Percentiles rank a stretch among this genome's conserved stretches.
Conservation (phyloP, 495 filamentous ascomycete species). For the Tuber indicum region DNA sequence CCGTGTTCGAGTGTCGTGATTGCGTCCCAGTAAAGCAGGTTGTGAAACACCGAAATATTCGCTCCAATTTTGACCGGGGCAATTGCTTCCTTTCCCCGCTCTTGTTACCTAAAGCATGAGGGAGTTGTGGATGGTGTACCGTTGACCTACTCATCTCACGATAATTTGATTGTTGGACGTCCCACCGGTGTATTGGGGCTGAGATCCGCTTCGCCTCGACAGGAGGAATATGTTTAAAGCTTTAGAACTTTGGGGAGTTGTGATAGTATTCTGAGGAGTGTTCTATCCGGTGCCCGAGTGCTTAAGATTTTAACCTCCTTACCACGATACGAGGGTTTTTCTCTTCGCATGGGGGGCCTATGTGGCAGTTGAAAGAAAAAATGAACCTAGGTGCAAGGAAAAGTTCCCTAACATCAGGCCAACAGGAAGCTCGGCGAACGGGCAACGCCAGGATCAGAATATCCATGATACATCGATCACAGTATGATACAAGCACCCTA, state of each 20-base stretch:
- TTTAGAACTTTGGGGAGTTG: not conserved
- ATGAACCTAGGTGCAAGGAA: no score
- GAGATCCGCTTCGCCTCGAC: not conserved
- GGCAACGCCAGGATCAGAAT: no score
- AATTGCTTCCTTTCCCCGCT: not conserved
- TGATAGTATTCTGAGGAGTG: not conserved
- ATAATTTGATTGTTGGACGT: not conserved
- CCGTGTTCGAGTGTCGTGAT: no score
- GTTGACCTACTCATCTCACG: not conserved
- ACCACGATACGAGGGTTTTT: not conserved
- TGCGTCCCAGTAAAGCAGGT: not conserved
- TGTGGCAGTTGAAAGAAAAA: no score
- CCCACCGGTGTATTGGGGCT: not conserved
- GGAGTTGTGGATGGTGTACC: not conserved
- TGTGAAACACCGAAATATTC: not conserved
- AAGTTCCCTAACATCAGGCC: no score
- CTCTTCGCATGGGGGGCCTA: no score
- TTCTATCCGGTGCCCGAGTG: not conserved
- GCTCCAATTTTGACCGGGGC: not conserved
- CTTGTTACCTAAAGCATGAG: not conserved
- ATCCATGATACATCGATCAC: no score
- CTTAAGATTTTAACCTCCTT: not conserved
- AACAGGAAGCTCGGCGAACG: no score
- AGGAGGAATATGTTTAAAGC: not conserved
- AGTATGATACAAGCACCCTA: no score